These are phyloP conservation scores for Ophiognomonia clavigignenti-juglandacearum DNA, from an alignment of 2,329 filamentous ascomycete species.

Conservation along the genomic window DNA sequence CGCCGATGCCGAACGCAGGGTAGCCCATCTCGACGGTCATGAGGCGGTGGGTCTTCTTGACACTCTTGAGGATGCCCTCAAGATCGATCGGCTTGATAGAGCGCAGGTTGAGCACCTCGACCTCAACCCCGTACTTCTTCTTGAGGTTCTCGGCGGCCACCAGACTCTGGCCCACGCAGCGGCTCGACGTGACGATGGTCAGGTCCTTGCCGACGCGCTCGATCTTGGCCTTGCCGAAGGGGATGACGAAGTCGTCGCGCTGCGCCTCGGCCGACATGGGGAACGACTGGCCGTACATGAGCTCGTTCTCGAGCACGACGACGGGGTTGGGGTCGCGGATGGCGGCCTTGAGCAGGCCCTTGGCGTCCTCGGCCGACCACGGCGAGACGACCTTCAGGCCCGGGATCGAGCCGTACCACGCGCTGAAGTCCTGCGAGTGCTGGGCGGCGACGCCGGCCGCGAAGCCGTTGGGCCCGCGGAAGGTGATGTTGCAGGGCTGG, in stretches of 20 bases:
- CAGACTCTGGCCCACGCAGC: conserved; percentile 90
- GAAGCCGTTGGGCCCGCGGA: conserved; percentile 98
- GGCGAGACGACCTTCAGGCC: conserved; percentile 95
- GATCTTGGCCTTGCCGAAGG: conserved; percentile 98
- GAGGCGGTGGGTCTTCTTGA: conserved; percentile 97
- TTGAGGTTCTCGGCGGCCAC: conserved; percentile 86
- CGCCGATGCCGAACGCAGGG: conserved; percentile 87
- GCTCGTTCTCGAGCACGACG: conserved; percentile 82
- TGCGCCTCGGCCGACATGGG: conserved; percentile 97
- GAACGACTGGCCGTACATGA: conserved; percentile 90
- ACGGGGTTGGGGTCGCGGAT: conserved; percentile 98
- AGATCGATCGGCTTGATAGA: conserved; percentile 96
- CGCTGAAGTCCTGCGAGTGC: conserved; percentile 98
- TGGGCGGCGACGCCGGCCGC: conserved; percentile 92
- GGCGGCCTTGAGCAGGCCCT: conserved; percentile 94
- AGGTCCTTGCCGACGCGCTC: conserved; percentile 94
- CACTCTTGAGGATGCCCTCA: conserved; percentile 89
- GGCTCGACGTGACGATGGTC: conserved; percentile 90
- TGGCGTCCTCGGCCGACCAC: conserved; percentile 96
- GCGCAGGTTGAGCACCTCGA: conserved; percentile 96
- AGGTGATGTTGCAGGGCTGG: conserved; percentile 99
- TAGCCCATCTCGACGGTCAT: conserved; percentile 93
- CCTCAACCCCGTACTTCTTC: conserved; percentile 93
- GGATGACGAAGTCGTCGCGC: conserved; percentile 93
- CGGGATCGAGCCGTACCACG: conserved; percentile 98